A percentile compares a stretch with the other conserved stretches of the same genome.
These are phyloP conservation scores for Colletotrichum sp. DNA, from an alignment of 2,329 filamentous ascomycete genomes.

Conservation along the genomic window DNA sequence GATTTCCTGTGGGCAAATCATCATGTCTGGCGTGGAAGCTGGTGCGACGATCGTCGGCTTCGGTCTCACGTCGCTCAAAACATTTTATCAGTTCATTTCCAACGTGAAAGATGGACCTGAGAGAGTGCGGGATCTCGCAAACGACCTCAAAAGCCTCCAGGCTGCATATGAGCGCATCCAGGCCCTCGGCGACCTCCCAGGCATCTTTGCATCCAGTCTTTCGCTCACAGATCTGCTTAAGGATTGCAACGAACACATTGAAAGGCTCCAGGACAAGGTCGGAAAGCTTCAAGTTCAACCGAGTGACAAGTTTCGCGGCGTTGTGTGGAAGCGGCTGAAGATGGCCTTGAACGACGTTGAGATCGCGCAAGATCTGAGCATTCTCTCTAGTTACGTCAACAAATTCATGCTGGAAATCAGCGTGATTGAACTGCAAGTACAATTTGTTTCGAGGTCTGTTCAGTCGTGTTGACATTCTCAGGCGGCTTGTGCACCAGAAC, in stretches of 20 bases:
- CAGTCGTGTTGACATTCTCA: background rate
- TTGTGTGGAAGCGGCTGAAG: background rate
- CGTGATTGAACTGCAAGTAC: background rate
- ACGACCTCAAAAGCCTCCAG: background rate
- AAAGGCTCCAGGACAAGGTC: background rate
- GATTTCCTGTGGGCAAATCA: background rate
- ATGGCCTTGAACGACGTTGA: background rate
- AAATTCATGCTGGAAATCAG: background rate
- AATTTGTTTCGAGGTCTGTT: fast-evolving
- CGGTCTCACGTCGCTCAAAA: background rate
- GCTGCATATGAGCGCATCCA: background rate
- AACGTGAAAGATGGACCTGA: background rate
- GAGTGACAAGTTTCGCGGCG: background rate
- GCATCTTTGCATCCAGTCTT: background rate
- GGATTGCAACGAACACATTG: background rate
- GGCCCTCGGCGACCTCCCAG: background rate
- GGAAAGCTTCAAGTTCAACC: background rate
- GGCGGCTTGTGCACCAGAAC: background rate
- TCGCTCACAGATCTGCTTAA: background rate
- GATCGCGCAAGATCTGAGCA: background rate
- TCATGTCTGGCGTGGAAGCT: background rate
- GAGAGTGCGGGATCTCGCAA: background rate
- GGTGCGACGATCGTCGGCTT: background rate
- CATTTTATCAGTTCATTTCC: background rate
- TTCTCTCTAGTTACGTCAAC: background rate